These are phyloP conservation scores for Rosa multiflora DNA, from an alignment of 306 rosid genomes.

Conservation along the genomic window DNA sequence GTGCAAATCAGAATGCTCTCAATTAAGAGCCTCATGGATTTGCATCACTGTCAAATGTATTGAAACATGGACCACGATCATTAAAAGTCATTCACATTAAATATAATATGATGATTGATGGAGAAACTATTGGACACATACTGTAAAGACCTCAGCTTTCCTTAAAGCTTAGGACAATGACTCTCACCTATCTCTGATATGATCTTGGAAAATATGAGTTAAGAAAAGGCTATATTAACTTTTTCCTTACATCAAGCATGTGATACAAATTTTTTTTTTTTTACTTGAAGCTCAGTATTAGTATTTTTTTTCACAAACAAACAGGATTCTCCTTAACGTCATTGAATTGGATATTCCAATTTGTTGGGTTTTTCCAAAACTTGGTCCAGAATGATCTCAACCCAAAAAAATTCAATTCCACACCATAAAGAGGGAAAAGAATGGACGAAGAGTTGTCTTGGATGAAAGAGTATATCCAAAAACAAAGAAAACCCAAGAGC, in stretches of 20 bases:
- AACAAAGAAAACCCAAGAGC: no score
- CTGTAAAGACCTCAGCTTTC: background rate
- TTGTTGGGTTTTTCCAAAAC: slow-evolving; percentile 34
- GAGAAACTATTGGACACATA: background rate
- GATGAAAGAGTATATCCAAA: slow-evolving; percentile 29
- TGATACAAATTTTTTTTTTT: background rate
- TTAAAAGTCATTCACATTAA: background rate
- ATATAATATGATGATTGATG: no score
- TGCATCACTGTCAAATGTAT: slow-evolving; percentile 6
- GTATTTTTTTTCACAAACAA: no score
- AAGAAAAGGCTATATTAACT: background rate
- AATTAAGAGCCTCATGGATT: background rate
- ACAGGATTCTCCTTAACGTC: slow-evolving; percentile 35
- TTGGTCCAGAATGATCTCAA: slow-evolving; percentile 30
- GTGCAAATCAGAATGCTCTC: slow-evolving; percentile 1
- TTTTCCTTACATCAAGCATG: background rate
- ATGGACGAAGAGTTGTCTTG: slow-evolving; percentile 34
- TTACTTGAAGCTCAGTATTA: background rate
- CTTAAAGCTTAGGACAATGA: background rate
- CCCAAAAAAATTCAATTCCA: slow-evolving; percentile 23
- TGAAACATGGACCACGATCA: slow-evolving; percentile 10
- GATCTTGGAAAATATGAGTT: background rate
- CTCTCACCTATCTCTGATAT: slow-evolving; percentile 4
- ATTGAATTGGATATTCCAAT: slow-evolving; percentile 23
- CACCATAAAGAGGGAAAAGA: background rate